phyloP scores from a whole-genome alignment of 345 rosid species.

The Salix viminalis region DNA sequence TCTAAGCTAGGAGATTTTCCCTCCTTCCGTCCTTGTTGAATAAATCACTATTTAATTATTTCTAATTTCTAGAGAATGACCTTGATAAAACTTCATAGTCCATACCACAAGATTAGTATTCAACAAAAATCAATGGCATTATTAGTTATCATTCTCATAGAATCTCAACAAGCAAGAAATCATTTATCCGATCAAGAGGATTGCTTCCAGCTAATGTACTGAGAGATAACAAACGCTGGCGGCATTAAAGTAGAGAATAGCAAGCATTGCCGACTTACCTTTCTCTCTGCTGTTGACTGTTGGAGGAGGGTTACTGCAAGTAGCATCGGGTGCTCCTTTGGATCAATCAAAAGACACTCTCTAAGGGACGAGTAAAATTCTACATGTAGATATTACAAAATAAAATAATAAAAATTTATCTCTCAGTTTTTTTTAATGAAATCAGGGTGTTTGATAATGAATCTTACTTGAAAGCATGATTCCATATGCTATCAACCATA shows the following conservation, averaged over 20 bases:
- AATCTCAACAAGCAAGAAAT: no score
- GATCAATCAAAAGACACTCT: slow-evolving; percentile 79
- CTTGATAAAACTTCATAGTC: no score
- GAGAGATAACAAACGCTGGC: no score
- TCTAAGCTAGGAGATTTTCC: no score
- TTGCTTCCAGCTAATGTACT: no score
- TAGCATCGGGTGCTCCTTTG: slow-evolving; percentile 92
- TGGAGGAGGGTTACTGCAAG: slow-evolving; percentile 92
- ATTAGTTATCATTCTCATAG: no score
- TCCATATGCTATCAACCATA: slow-evolving; percentile 91
- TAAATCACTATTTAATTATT: no score
- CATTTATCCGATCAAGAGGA: no score
- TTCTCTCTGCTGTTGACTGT: slow-evolving; percentile 89
- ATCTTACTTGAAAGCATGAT: slow-evolving; percentile 79
- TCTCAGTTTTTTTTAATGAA: background rate
- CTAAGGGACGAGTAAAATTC: slow-evolving; percentile 28
- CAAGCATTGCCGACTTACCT: slow-evolving; percentile 37
- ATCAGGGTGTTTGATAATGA: slow-evolving; percentile 5
- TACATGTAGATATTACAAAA: background rate
- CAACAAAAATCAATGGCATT: no score
- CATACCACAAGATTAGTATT: no score
- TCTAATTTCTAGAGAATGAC: no score
- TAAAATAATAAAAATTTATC: background rate
- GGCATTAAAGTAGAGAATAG: background rate
- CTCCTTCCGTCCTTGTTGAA: no score